A percentile compares a stretch with the other conserved stretches of the same genome.
Conservation (phyloP, 768 basidiomycete species). For the Xerocomellus dryophilus region DNA sequence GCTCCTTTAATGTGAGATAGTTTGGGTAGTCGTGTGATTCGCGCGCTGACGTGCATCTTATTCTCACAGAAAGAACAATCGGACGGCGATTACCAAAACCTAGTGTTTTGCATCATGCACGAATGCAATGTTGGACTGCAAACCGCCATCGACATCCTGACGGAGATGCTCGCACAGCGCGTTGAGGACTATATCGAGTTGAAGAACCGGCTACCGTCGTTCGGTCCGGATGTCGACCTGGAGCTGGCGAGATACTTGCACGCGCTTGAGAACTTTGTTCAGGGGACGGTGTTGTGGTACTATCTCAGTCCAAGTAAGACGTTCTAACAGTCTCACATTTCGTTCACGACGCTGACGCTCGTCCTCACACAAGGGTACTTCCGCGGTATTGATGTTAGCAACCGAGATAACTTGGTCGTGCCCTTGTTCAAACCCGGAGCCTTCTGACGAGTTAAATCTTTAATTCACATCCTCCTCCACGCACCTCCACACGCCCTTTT, state of each 20-base stretch:
- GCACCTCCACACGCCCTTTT: background rate
- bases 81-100: constrained; percentile 40
- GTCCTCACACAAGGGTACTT: constrained; percentile 29
- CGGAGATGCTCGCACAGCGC: constrained; percentile 36
- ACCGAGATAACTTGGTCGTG: constrained; percentile 27
- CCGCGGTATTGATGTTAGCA: constrained; percentile 33
- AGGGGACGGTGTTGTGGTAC: constrained; percentile 40
- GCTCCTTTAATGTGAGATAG: constrained; percentile 30
- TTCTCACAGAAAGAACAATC: constrained; percentile 36
- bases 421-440: constrained; percentile 29
- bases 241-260: constrained; percentile 34
- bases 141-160: constrained; percentile 35
- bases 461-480: background rate
- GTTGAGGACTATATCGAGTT: constrained; percentile 33
- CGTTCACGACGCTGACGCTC: constrained; percentile 11
- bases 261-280: constrained; percentile 38
- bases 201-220: constrained; percentile 35
- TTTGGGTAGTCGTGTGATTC: constrained; percentile 4
- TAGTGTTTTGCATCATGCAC: constrained; percentile 40
- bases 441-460: constrained; percentile 15
- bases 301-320: constrained; percentile 38
- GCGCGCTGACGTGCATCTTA: constrained; percentile 3
- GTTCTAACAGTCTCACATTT: background rate
- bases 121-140: constrained; percentile 34
- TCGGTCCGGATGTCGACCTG: constrained; percentile 34